Percentiles rank a stretch among this genome's conserved stretches.
These are phyloP conservation scores for Melampsora americana DNA, from an alignment of 1,284 basidiomycete species.

Conservation along the genomic window DNA sequence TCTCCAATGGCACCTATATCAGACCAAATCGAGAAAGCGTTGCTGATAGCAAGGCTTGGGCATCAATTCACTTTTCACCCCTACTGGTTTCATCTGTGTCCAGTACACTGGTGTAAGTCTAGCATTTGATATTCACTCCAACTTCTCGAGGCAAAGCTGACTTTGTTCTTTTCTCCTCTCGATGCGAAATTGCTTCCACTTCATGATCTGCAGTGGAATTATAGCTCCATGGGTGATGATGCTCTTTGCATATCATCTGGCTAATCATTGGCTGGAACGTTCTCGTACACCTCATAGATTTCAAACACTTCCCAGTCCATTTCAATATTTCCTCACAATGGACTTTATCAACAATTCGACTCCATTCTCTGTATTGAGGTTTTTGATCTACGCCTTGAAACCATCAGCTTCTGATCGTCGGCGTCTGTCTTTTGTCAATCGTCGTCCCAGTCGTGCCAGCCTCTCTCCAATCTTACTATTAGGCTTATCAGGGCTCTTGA, in stretches of 20 bases:
- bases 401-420: not conserved
- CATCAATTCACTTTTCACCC: not conserved
- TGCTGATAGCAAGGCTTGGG: not conserved
- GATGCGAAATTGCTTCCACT: not conserved
- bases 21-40: not conserved
- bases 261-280: not conserved
- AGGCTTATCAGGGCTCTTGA: not conserved
- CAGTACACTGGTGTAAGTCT: not conserved
- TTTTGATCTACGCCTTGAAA: not conserved
- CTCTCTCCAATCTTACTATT: not conserved
- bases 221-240: not conserved
- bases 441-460: not conserved
- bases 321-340: constrained; percentile 6
- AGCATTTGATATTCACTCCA: not conserved
- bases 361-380: not conserved
- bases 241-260: constrained; percentile 6
- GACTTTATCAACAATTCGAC: not conserved
- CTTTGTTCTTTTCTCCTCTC: not conserved
- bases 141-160: not conserved
- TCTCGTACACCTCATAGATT: not conserved
- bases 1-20: not conserved
- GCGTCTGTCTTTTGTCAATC: not conserved
- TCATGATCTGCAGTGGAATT: not conserved
- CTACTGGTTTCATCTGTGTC: constrained; percentile 6
- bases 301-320: not conserved